Conservation (phyloP, 305 asterid genomes). For the Striga hermonthica region DNA sequence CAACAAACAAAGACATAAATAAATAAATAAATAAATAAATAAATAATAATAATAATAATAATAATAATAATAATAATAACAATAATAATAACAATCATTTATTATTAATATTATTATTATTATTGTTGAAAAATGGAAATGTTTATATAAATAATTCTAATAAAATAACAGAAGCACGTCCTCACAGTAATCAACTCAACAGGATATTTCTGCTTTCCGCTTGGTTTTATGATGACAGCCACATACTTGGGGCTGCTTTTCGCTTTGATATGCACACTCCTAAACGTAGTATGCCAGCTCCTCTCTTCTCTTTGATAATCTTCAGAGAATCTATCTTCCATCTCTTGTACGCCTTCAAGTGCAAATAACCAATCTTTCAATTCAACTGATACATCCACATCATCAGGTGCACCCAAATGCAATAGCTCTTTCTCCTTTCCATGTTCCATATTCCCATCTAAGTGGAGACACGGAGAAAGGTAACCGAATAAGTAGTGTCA, state of each 20-base stretch:
- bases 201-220: slow-evolving; percentile 58
- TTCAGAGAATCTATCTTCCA: slow-evolving; percentile 50
- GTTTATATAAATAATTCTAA: slow-evolving; percentile 12
- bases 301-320: slow-evolving; percentile 68
- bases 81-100: too few relatives aligned
- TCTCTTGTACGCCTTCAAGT: slow-evolving; percentile 82
- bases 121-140: neutral
- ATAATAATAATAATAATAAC: too few relatives aligned
- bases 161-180: slow-evolving; percentile 29
- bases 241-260: slow-evolving; percentile 57
- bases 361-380: slow-evolving; percentile 96
- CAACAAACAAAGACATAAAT: too few relatives aligned
- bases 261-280: slow-evolving; percentile 60
- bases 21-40: too few relatives aligned
- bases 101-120: too few relatives aligned
- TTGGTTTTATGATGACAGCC: slow-evolving; percentile 36
- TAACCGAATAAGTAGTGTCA: slow-evolving; percentile 24
- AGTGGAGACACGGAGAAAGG: slow-evolving; percentile 29
- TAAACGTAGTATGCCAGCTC: slow-evolving; percentile 91
- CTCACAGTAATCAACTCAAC: slow-evolving; percentile 85
- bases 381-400: slow-evolving; percentile 73
- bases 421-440: slow-evolving; percentile 46
- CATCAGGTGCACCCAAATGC: slow-evolving; percentile 88
- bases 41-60: too few relatives aligned
- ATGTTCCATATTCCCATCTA: slow-evolving; percentile 55